phyloP scores from a whole-genome alignment of 176 grass and related monocot species.

The Carex pumila region DNA sequence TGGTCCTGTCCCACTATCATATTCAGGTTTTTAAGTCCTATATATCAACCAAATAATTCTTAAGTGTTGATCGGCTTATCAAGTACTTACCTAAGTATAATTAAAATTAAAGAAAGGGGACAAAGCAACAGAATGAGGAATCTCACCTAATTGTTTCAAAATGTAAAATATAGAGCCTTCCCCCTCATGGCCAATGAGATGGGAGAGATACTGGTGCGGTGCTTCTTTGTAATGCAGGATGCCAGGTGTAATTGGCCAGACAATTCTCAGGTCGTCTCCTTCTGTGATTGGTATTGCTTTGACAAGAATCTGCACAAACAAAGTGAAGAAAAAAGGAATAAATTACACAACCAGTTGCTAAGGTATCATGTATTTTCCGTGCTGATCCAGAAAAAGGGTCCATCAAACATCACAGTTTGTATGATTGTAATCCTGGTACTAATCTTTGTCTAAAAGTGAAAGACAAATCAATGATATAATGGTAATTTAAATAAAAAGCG shows the following conservation, averaged over 20 bases:
- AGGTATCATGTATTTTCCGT: not conserved
- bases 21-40: not conserved
- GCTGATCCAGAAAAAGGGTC: not conserved
- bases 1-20: not conserved
- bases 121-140: not conserved
- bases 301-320: constrained; percentile 54
- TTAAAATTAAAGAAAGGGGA: not conserved
- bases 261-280: constrained; percentile 60
- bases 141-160: constrained; percentile 80
- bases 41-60: not conserved
- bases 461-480: not conserved
- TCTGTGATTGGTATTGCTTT: constrained; percentile 74
- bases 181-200: constrained; percentile 90
- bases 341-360: not conserved
- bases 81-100: not conserved
- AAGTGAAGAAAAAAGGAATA: not conserved
- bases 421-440: not conserved
- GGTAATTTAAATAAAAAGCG: not conserved
- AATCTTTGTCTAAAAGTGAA: not conserved
- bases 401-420: not conserved
- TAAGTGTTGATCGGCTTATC: not conserved
- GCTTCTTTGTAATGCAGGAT: constrained; percentile 71
- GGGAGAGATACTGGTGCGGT: constrained; percentile 55
- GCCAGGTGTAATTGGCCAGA: constrained; percentile 67
- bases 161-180: constrained; percentile 86